Percentiles rank a stretch among this genome's conserved stretches.
phyloP scores from a whole-genome alignment of 257 asterid genomes.

The Parsonsia alboflavescens region DNA sequence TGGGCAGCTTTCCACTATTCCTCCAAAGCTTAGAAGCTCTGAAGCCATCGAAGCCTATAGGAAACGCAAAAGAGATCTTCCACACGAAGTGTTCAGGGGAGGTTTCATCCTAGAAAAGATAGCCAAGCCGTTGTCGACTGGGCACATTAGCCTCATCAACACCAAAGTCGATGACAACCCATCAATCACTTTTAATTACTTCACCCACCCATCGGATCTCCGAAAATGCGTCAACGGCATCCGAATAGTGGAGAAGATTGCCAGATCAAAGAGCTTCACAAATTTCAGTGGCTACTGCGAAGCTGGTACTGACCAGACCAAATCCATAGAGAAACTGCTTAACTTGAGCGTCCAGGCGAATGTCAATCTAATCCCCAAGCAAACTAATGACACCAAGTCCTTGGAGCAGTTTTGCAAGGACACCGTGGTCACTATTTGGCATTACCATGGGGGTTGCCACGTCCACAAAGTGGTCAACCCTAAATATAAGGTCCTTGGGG shows the following conservation, averaged over 20 bases:
- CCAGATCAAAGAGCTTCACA: conserved; percentile 50
- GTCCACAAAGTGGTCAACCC: conserved; percentile 65
- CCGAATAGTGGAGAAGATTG: conserved; percentile 63
- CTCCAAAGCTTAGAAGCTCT: conserved; percentile 55
- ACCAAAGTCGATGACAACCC: conserved; percentile 77
- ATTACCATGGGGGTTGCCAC: conserved; percentile 96
- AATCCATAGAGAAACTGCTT: conserved; percentile 54
- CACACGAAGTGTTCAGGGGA: conserved; percentile 52
- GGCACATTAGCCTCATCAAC: conserved; percentile 49
- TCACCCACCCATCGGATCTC: conserved; percentile 71
- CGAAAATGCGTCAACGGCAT: conserved; percentile 67
- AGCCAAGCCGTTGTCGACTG: conserved; percentile 49
- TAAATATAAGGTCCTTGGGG: conserved; percentile 63
- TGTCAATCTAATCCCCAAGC: conserved; percentile 79
- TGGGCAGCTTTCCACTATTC: conserved; percentile 79
- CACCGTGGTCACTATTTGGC: conserved; percentile 97
- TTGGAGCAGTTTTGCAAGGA: conserved; percentile 87
- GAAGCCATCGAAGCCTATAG: conserved; percentile 45
- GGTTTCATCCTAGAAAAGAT: conserved; percentile 68
- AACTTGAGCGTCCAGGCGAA: conserved; percentile 82
- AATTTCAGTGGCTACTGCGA: conserved; percentile 39
- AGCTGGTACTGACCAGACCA: conserved; percentile 18
- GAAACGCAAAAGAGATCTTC: conserved; percentile 39
- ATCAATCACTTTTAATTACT: conserved; percentile 84
- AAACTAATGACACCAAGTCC: conserved; percentile 68